Percentiles rank a stretch among this genome's conserved stretches.
phyloP scores from a whole-genome alignment of 2,329 filamentous ascomycete species.

The Allantophomopsis cytisporea region DNA sequence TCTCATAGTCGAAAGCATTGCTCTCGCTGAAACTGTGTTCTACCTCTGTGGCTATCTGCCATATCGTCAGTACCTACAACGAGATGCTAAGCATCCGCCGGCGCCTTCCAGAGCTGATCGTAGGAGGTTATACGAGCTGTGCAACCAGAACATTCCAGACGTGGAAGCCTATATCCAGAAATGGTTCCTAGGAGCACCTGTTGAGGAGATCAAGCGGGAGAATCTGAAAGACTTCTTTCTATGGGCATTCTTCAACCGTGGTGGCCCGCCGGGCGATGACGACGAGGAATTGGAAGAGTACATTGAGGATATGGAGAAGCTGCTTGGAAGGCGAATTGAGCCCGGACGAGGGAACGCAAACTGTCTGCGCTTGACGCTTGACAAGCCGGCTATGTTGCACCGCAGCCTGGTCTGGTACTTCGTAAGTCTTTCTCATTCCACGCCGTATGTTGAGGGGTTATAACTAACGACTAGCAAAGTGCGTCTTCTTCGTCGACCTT shows the following conservation, averaged over 20 bases:
- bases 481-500: slow-evolving; percentile 20
- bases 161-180: slow-evolving; percentile 34
- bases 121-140: slow-evolving; percentile 32
- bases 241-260: slow-evolving; percentile 44
- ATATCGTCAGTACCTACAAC: slow-evolving; percentile 34
- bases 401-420: slow-evolving; percentile 42
- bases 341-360: slow-evolving; percentile 36
- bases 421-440: slow-evolving; percentile 19
- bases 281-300: slow-evolving; percentile 43
- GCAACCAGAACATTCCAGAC: slow-evolving; percentile 35
- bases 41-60: slow-evolving; percentile 38
- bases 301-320: slow-evolving; percentile 32
- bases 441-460: neutral
- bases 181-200: slow-evolving; percentile 42
- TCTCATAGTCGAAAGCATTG: slow-evolving; percentile 23
- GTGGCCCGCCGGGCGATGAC: slow-evolving; percentile 25
- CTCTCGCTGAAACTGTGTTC: slow-evolving; percentile 36
- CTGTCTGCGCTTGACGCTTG: slow-evolving; percentile 40
- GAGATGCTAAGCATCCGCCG: slow-evolving; percentile 33
- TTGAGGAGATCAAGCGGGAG: slow-evolving; percentile 38
- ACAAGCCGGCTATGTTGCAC: slow-evolving; percentile 41
- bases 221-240: slow-evolving; percentile 45
- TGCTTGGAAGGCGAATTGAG: slow-evolving; percentile 33
- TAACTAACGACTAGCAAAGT: slow-evolving; percentile 5
- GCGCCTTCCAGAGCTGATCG: slow-evolving; percentile 28